Evolutionary conservation across 139 green algal species (phyloP), one percentile per base, ranked within the genome.

Genomic region (Tetraselmis chui): DNA sequence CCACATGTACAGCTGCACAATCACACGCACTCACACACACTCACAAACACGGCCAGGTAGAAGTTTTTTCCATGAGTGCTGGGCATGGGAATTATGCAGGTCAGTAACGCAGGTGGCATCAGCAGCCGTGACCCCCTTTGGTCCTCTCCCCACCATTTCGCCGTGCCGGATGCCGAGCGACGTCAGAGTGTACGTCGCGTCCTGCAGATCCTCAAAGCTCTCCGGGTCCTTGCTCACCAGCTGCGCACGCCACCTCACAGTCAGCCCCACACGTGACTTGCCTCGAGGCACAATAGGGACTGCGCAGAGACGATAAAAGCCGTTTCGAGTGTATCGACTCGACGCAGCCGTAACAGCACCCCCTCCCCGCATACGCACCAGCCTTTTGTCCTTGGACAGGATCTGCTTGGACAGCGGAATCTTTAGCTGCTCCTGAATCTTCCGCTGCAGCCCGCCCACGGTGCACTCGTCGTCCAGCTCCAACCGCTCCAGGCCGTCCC

Each of bases 401-500:
- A 83, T 86, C 83, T 97, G 91, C 32, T 95, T 87, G 2, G 91
- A 85, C 1, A 89, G 25, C 1, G 91, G 92, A 29, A 98, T 89
- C 24, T 81, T 81, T 67, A 96, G 88, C 80, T 92, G 87, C 18
- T 84, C 59, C 31, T 88, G 76, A 67, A 97, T 92, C 27, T 87
- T 85, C 25, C 84, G 30, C 59, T 90, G 87, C 2, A 98, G 85
- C 2, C 83, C 83, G 0, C 32, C 79, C 27, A 97, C 78, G 0
- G 82, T 94, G 45, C 85, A 87, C 0, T 2, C 59, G 76, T 94
- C 88, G 22, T 83, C 29, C 28, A 95, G 79, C 84, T 92, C 31
- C 23, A 98, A 86, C 11, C 94, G 88, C 84, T 98, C 94, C 76
- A 98, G 81, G 23, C 94, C 94, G 87, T 98, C 94, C n/a, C 90